These are phyloP conservation scores for Raffaelea ambrosiae DNA, from an alignment of 2,329 filamentous ascomycete genomes.

Conservation along the genomic window DNA sequence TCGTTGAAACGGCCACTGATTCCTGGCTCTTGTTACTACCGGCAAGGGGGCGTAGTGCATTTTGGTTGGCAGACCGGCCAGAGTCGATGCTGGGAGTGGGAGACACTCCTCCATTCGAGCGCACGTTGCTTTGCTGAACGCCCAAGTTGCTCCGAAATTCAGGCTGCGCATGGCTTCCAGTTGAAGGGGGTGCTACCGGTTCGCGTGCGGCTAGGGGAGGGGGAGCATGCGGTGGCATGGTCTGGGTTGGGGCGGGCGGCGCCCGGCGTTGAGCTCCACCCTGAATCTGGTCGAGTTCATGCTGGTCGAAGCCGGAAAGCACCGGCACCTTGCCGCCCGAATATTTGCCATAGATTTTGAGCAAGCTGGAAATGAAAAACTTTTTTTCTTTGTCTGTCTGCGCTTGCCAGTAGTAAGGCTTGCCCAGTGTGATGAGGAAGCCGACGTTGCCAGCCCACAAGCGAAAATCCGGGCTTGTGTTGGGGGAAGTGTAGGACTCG, in stretches of 20 bases:
- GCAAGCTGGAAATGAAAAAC: conserved; percentile 91
- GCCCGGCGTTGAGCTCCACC: conserved; percentile 40
- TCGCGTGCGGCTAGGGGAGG: conserved; percentile 10
- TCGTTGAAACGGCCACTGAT: conserved; percentile 41
- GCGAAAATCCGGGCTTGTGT: conserved; percentile 50
- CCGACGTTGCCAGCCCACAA: conserved; percentile 77
- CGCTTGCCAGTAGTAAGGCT: conserved; percentile 96
- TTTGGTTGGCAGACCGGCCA: conserved; percentile 29
- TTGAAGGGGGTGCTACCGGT: conserved; percentile 10
- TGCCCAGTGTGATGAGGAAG: conserved; percentile 81
- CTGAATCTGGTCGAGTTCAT: conserved; percentile 67
- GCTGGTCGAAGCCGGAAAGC: conserved; percentile 72
- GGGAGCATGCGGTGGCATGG: conserved; percentile 7
- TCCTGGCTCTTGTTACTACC: conserved; percentile 50
- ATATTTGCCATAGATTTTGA: conserved; percentile 97
- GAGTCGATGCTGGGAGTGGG: conserved; percentile 46
- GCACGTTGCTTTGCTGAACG: conserved; percentile 18
- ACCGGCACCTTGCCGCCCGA: conserved; percentile 77
- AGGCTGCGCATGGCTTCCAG: neutral
- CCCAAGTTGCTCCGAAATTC: conserved; percentile 7
- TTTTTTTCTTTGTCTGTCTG: conserved; percentile 93
- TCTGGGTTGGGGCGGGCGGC: conserved; percentile 3
- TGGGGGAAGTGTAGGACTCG: conserved; percentile 66
- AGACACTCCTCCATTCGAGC: conserved; percentile 28
- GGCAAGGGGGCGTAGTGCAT: conserved; percentile 35